Evolutionary conservation across 106 monocot genomes (phyloP).

Genomic region (Cymbidium sinense): DNA sequence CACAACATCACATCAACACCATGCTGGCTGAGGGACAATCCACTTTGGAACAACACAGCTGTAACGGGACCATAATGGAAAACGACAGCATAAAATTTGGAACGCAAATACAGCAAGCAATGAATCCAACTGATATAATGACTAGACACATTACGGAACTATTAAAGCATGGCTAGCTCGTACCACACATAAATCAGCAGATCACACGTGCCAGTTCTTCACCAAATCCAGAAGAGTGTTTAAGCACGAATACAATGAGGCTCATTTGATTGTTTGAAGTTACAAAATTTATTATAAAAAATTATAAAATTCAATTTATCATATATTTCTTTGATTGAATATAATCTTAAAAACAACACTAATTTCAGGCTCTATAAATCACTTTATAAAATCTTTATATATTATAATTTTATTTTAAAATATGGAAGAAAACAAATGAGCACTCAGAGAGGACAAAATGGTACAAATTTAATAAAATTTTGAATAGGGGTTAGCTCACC

Average conservation of each 20-base stretch:
- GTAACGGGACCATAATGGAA: not conserved
- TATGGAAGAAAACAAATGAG: not conserved
- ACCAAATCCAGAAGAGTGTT: too few relatives aligned
- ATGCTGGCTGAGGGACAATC: not conserved
- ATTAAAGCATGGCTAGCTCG: too few relatives aligned
- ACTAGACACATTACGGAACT: too few relatives aligned
- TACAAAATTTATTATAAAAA: not conserved
- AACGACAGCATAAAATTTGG: not conserved
- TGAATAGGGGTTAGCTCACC: constrained; percentile 22
- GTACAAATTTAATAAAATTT: not conserved
- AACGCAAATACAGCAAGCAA: not conserved
- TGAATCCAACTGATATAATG: not conserved
- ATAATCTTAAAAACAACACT: too few relatives aligned
- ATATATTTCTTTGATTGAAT: too few relatives aligned
- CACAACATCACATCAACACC: not conserved
- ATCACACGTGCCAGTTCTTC: too few relatives aligned
- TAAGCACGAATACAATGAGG: too few relatives aligned
- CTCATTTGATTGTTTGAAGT: not conserved
- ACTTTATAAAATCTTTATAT: too few relatives aligned
- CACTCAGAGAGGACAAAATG: not conserved
- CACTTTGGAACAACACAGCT: not conserved
- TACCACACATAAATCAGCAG: too few relatives aligned
- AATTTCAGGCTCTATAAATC: too few relatives aligned
- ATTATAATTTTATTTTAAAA: too few relatives aligned
- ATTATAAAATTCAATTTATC: too few relatives aligned